Percentiles rank a stretch among this genome's conserved stretches.
Conservation (phyloP, 176 grass and related monocot species). For the Phyllostachys edulis region DNA sequence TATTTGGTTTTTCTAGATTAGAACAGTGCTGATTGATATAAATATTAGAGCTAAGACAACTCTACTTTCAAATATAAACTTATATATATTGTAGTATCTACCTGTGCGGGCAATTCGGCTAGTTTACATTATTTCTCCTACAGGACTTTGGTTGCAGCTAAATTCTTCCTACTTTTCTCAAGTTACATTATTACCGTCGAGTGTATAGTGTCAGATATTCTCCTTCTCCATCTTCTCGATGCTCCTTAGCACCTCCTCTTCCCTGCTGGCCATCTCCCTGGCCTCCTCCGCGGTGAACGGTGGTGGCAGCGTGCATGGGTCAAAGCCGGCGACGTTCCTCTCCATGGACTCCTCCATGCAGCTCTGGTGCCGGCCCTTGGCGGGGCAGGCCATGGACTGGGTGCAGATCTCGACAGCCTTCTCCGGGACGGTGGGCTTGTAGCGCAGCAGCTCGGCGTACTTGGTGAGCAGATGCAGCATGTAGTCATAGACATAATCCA, state of each 20-base stretch:
- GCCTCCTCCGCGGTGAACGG: constrained; percentile 38
- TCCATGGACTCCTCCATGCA: constrained; percentile 54
- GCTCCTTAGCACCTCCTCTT: background rate
- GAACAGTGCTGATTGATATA: too few species aligned
- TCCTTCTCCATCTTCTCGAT: constrained; percentile 31
- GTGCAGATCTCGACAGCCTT: constrained; percentile 48
- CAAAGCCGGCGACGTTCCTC: constrained; percentile 1
- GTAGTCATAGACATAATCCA: constrained; percentile 71
- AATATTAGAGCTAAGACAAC: too few species aligned
- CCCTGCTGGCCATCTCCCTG: background rate
- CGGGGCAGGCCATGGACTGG: constrained; percentile 42
- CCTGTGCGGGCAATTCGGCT: too few species aligned
- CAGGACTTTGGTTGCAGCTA: background rate
- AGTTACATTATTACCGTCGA: background rate
- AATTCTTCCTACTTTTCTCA: background rate
- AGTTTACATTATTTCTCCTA: background rate
- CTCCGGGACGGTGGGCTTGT: constrained; percentile 47
- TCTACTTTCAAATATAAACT: too few species aligned
- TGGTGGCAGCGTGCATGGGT: constrained; percentile 48
- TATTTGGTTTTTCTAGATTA: too few species aligned
- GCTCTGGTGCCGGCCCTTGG: constrained; percentile 7
- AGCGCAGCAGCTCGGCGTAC: constrained; percentile 56
- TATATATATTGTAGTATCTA: too few species aligned
- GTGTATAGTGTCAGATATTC: background rate
- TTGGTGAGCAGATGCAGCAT: constrained; percentile 72